Conservation (phyloP, 345 rosid species). For the Salix purpurea region DNA sequence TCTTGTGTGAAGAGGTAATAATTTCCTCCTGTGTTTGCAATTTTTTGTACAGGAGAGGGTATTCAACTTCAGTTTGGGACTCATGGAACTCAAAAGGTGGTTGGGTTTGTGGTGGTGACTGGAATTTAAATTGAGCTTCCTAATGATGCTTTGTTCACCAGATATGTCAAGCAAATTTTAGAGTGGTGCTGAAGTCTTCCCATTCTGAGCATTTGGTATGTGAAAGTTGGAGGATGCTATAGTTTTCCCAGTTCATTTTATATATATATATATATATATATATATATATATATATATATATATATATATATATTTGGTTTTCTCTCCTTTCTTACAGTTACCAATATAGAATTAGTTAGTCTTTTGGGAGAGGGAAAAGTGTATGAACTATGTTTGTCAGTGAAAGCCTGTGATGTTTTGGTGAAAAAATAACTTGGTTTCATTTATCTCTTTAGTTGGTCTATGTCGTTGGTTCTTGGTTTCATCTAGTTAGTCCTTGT, state of each 20-base stretch:
- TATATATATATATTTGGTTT: background rate
- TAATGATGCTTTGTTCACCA: constrained; percentile 12
- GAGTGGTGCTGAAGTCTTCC: constrained; percentile 13
- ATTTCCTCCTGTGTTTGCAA: constrained; percentile 20
- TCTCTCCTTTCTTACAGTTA: background rate
- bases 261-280: too few species aligned
- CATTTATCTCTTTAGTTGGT: background rate
- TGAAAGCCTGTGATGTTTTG: background rate
- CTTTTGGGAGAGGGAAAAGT: background rate
- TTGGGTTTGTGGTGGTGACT: constrained; percentile 10
- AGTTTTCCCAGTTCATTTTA: background rate
- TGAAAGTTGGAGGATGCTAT: background rate
- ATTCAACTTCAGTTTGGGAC: constrained; percentile 1
- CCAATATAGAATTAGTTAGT: background rate
- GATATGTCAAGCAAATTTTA: constrained; percentile 12
- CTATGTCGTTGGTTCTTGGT: background rate
- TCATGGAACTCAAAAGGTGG: background rate
- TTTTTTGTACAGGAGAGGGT: constrained; percentile 22
- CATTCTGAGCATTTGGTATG: constrained; percentile 12
- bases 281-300: background rate
- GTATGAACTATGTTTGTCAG: background rate
- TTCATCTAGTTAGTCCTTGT: background rate
- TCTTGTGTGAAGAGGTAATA: constrained; percentile 15
- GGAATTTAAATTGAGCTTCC: constrained; percentile 12
- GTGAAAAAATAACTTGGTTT: background rate